These are phyloP conservation scores for Zanthoxylum bungeanum DNA, from an alignment of 345 rosid species.

Conservation along the genomic window DNA sequence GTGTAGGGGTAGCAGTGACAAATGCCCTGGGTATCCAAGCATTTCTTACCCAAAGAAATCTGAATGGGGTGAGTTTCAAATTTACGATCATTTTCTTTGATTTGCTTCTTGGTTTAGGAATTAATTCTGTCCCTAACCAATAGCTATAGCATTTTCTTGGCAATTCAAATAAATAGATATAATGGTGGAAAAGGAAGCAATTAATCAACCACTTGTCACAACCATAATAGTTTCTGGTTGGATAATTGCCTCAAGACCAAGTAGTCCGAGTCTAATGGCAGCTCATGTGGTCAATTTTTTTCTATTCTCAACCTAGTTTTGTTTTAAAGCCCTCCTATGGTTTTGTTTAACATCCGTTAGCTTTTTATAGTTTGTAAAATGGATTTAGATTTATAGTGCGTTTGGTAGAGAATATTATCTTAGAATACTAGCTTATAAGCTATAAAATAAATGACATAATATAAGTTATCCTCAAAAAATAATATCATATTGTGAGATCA, in stretches of 20 bases:
- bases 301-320: neutral
- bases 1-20: conserved; percentile 19
- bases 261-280: conserved; percentile 14
- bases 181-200: neutral
- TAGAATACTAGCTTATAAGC: too few relatives aligned
- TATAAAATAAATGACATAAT: too few relatives aligned
- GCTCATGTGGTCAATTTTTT: neutral
- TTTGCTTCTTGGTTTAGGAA: too few relatives aligned
- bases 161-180: neutral
- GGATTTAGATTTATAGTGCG: too few relatives aligned
- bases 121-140: too few relatives aligned
- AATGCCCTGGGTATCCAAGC: conserved; percentile 14
- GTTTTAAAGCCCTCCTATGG: too few relatives aligned
- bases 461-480: too few relatives aligned
- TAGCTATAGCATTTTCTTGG: too few relatives aligned
- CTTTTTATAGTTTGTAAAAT: too few relatives aligned
- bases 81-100: conserved; percentile 20
- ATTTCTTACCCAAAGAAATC: neutral
- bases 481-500: too few relatives aligned
- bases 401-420: too few relatives aligned
- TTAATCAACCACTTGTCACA: conserved; percentile 4
- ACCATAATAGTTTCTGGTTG: neutral
- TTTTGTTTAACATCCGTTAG: too few relatives aligned
- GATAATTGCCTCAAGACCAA: neutral
- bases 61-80: conserved; percentile 12